Evolutionary conservation across 2,329 filamentous ascomycete species (phyloP), one percentile per base, ranked within the genome.

Genomic region (Claviceps humidiphila): DNA sequence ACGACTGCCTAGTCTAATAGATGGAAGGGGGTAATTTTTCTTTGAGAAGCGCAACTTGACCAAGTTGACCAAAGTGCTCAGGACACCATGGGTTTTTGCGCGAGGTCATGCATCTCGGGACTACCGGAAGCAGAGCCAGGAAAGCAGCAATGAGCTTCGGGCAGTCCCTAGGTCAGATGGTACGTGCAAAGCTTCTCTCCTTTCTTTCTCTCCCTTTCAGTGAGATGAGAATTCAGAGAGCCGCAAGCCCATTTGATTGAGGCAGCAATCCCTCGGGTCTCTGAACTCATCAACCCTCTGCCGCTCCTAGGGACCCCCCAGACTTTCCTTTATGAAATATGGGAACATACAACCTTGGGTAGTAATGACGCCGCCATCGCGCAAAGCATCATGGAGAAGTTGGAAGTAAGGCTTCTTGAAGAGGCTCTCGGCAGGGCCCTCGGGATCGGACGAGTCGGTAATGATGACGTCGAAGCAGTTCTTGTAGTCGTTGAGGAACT

Each of bases 391-490:
- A 70, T 85, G 78, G 57, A 98, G 81, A 61, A 98, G 84, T 79
- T 96, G 79, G 73, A 97, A 98, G 81, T 98, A 98, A 57, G 89
- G 85, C 80, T 96, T 96, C 81, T 97, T 82, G 85, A 98, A 98
- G 59, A 98, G 81, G 64, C 81, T 85, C 81, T 97, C 90, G 61
- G 93, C 93, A 37, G 93, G 93, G 58, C 93, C 93, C 70, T 97
- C 93, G 52, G 93, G 93, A 70, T 98, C 93, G 57, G 89, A 95
- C 60, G 89, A 95, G 75, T 98, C 93, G 64, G 93, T 98, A 76
- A 98, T 97, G 77, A 98, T 98, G 66, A 98, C 90, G 68, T 98
- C 93, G 68, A 98, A 98, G 67, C 85, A 80, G 77, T 95, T 90
- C 83, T 95, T 91, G 79, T 89, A 90, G 70, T 95, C 87, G 69